Evolutionary conservation across 345 rosid species (phyloP).

Genomic region (Laguncularia racemosa): DNA sequence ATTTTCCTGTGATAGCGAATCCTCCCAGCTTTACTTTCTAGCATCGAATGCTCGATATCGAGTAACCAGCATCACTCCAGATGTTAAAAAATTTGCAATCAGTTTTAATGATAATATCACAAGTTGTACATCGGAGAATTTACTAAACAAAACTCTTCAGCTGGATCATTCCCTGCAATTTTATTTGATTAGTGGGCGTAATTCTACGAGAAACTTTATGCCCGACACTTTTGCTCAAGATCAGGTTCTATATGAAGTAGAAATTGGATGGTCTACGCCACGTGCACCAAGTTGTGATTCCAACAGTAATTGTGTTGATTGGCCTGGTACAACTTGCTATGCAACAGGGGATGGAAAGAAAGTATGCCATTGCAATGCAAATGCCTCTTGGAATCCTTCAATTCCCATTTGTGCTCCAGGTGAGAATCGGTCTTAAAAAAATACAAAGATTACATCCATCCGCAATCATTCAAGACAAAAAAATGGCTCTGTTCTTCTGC

Average conservation of each 20-base stretch:
- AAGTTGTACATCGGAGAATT: slow-evolving; percentile 2
- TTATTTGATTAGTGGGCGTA: not conserved
- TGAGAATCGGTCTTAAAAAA: not conserved
- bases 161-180: slow-evolving; percentile 9
- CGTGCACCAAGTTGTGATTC: slow-evolving; percentile 15
- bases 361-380: slow-evolving; percentile 13
- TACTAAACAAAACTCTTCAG: not conserved
- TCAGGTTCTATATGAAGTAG: not conserved
- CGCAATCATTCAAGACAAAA: too few species aligned
- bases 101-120: not conserved
- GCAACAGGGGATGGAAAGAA: not conserved
- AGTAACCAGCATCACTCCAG: slow-evolving; percentile 6
- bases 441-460: too few species aligned
- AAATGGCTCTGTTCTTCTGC: too few species aligned
- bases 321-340: slow-evolving; percentile 15
- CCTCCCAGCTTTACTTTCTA: slow-evolving; percentile 8
- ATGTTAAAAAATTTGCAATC: slow-evolving; percentile 4
- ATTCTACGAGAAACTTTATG: too few species aligned
- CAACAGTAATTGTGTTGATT: slow-evolving; percentile 14
- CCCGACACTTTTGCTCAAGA: too few species aligned
- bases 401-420: slow-evolving; percentile 10
- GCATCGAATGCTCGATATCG: not conserved
- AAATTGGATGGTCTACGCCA: slow-evolving; percentile 12
- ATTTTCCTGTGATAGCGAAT: slow-evolving; percentile 8
- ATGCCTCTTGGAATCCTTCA: slow-evolving; percentile 7